Base-by-base conservation (phyloP, 257 asterid genomes). In the Salvia rosmarinus region DNA sequence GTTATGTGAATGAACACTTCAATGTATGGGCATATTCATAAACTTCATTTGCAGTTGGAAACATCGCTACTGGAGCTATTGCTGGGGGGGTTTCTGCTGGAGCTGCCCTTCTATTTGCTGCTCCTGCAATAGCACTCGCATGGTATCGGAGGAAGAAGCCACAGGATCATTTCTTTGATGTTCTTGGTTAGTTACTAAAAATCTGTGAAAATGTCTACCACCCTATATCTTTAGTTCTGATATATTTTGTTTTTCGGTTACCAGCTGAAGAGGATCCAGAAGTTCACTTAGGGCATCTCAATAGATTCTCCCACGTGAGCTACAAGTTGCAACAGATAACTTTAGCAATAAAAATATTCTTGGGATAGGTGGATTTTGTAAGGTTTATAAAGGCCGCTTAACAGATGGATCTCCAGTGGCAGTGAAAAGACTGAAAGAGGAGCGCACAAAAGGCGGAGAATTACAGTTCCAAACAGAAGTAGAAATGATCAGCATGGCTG, bases 201-300 rank as follows among this genome's bases (percentile, higher is more conserved):
- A 23, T 57, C 35, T 50, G 61, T 60, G 52, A 16, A 40, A 70
- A 34, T 20, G 30, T 54, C 39, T 12, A 32, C 10, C 49, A 20
- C 28, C 5, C 19, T 39, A 16, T 21, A 61, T 25, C 56, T 56
- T 52, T 74, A 57, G 67, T 54, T 71, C 13, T 66, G 54, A 47
- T 44, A 62, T 13, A 35, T 66, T 74, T 66, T n/a, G 28, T 57
- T 32, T 17, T 81, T 23, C 58, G 23, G n/a, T 77, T 76, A 67
- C 52, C 88, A 93, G 96, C 97, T 64, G 98, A 89, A 84, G 97
- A 85, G 82, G 97, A 89, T 78, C 96, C 97, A 10, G 96, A 89
- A 83, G 95, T 87, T 79, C 96, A 90, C 77, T 85, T 90, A 32
- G 98, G 97, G 59, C 97, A 92, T 81, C 96, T 92, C 66, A 90